A percentile compares a stretch with the other conserved stretches of the same genome.
Conservation (phyloP, 768 basidiomycete genomes). For the Mycena alexandri region DNA sequence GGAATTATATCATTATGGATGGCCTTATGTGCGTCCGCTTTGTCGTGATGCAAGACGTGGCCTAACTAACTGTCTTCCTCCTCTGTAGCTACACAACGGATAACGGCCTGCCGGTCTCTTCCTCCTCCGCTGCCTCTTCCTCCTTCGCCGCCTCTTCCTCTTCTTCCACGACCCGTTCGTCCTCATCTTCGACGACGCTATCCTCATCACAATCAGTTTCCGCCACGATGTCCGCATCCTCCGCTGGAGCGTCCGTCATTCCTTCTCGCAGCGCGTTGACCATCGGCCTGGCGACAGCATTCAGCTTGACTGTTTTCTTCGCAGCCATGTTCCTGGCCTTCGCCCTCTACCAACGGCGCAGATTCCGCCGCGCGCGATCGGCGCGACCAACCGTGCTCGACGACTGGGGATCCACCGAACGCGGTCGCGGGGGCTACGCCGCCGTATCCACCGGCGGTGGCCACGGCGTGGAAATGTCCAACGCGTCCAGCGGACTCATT, state of each 20-base stretch:
- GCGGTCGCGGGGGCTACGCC: conserved; percentile 22
- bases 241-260: conserved; percentile 1
- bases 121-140: not conserved
- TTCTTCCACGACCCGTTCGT: not conserved
- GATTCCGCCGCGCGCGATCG: not conserved
- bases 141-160: not conserved
- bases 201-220: conserved; percentile 5
- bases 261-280: not conserved
- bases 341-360: conserved; percentile 16
- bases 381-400: not conserved
- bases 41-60: not conserved
- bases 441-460: conserved; percentile 2
- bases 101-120: not conserved
- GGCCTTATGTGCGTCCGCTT: conserved; percentile 29
- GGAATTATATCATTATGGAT: conserved; percentile 28
- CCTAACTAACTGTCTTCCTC: no score
- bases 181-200: not conserved
- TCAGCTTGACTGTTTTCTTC: conserved; percentile 11
- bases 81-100: conserved; percentile 22
- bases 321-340: conserved; percentile 4
- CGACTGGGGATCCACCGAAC: conserved; percentile 24
- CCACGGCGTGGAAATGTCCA: conserved; percentile 6
- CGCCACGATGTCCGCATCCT: conserved; percentile 16
- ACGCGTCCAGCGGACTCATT: conserved; percentile 10
- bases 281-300: conserved; percentile 23